Base-by-base conservation (phyloP, 1,284 basidiomycete genomes). In the Melampsora americana region DNA sequence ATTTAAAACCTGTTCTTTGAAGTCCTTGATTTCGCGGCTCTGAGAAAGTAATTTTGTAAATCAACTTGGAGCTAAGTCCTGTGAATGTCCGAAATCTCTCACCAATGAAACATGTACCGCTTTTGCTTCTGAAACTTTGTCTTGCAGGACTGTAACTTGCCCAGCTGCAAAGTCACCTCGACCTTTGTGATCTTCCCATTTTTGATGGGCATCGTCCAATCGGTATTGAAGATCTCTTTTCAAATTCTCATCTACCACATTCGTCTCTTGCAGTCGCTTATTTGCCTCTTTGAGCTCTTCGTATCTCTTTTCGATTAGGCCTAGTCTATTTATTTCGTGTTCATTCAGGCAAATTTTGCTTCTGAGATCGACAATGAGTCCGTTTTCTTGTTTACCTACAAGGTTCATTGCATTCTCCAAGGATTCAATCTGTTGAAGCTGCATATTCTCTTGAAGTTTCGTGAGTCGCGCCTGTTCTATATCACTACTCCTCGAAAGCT, bases 111-210 rank as follows among this genome's bases (percentile, higher is more conserved):
- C 26, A 46, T 72, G 61, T 28, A 35, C 48, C 11, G 32, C 60
- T 23, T 62, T 62, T 30, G 69, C 60, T 53, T 72, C 69, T 18
- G 44, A 48, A 7, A 72, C 44, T 42, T 65, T 65, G 46, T 65
- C 60, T 46, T 50, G 69, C 35, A 72, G 46, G n/a, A 72, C 32
- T 6, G 46, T 35, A 11, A 50, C 69, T 46, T 72, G 61, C 39
- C 69, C 69, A 30, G 61, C 62, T 20, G 59, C 30, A 42, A 72
- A 14, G 26, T 72, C 59, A 18, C 62, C 69, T 44, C 61, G 60
- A 50, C 26, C 48, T 30, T 35, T 62, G n/a, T 44, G 62, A 30
- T 62, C 69, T 50, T 71, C 69, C 69, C 69, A 71, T 50, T 71
- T 71, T 16, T 35, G 12, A 46, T 72, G 60, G 7, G 69, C 48